A percentile compares a stretch with the other conserved stretches of the same genome.
Evolutionary conservation across 2,329 filamentous ascomycete species (phyloP).

Genomic region (Stenocarpella maydis): DNA sequence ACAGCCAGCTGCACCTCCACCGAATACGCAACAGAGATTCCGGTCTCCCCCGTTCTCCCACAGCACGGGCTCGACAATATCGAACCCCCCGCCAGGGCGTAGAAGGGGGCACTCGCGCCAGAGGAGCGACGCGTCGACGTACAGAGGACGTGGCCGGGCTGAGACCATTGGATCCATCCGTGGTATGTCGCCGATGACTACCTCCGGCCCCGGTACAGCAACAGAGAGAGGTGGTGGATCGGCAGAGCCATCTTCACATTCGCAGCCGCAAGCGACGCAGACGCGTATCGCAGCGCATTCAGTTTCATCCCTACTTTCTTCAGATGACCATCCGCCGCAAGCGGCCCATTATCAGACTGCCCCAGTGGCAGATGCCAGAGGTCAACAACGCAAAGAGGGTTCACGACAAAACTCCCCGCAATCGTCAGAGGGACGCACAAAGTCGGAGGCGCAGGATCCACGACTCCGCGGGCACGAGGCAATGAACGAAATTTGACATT

Average conservation of each 20-base stretch:
- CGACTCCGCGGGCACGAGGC: constrained; percentile 44
- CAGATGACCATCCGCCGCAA: constrained; percentile 48
- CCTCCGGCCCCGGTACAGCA: constrained; percentile 43
- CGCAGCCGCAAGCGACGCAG: constrained; percentile 36
- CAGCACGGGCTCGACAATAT: constrained; percentile 53
- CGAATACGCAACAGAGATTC: constrained; percentile 54
- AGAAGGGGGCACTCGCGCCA: constrained; percentile 69
- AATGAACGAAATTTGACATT: constrained; percentile 42
- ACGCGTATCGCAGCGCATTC: constrained; percentile 50
- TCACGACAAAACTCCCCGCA: constrained; percentile 45
- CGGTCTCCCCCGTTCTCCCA: constrained; percentile 65
- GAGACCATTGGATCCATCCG: constrained; percentile 47
- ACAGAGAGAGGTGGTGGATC: constrained; percentile 45
- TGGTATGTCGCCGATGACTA: constrained; percentile 48
- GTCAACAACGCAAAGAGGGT: constrained; percentile 40
- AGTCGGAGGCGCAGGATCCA: constrained; percentile 44
- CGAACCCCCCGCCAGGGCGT: constrained; percentile 62
- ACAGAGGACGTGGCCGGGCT: constrained; percentile 47
- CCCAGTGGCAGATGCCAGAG: constrained; percentile 41
- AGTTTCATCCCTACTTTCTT: constrained; percentile 54
- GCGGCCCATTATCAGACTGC: constrained; percentile 38
- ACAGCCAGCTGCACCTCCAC: constrained; percentile 56
- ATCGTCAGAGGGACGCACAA: constrained; percentile 46
- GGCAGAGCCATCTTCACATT: constrained; percentile 39
- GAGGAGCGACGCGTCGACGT: constrained; percentile 65